Evolutionary conservation across 768 basidiomycete genomes (phyloP).

Genomic region (Mycena venus): DNA sequence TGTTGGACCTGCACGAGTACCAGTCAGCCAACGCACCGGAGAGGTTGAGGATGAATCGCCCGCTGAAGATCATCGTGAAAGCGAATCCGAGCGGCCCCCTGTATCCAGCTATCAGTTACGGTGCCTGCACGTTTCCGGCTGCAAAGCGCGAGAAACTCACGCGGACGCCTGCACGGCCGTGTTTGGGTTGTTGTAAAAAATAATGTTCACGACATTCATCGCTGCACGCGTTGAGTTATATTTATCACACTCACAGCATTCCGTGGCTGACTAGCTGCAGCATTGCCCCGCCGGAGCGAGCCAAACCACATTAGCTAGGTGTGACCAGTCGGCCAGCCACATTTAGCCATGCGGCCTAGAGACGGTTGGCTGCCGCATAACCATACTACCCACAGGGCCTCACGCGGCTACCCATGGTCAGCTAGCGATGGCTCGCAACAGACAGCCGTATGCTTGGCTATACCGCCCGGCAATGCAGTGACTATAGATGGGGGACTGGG

Average conservation of each 20-base stretch:
- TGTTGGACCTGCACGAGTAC: background rate
- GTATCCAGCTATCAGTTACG: background rate
- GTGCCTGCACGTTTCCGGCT: background rate
- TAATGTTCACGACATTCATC: conserved; percentile 26
- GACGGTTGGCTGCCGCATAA: no score
- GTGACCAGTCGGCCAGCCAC: no score
- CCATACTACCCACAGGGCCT: no score
- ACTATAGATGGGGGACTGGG: no score
- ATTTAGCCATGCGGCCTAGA: no score
- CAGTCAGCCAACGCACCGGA: conserved; percentile 11
- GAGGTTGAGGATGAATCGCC: conserved; percentile 29
- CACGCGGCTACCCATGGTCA: no score
- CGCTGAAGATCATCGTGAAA: conserved; percentile 27
- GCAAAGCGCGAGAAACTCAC: background rate
- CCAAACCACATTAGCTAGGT: no score
- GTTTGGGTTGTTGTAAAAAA: conserved; percentile 15
- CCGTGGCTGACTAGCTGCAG: no score
- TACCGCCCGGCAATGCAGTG: no score
- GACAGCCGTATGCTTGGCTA: no score
- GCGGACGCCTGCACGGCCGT: conserved; percentile 16
- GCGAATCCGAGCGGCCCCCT: conserved; percentile 15
- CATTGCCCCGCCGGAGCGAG: no score
- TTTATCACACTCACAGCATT: background rate
- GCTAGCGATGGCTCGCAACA: no score
- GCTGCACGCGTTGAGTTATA: background rate